Conservation (phyloP, 768 basidiomycete species). For the Lactarius evosmus region DNA sequence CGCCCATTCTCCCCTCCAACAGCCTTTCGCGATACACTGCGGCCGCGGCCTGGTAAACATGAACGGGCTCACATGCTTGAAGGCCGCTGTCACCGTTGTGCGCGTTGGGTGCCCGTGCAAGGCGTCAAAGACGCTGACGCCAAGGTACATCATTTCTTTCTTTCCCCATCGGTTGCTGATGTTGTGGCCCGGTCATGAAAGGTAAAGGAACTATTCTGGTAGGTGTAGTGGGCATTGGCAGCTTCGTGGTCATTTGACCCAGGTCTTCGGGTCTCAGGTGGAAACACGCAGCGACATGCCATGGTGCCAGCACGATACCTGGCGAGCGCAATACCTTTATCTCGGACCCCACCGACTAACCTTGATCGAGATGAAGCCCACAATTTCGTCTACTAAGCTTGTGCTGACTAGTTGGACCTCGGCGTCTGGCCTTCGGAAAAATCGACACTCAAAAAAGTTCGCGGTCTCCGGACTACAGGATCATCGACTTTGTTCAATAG, state of each 20-base stretch:
- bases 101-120: constrained; percentile 67
- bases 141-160: constrained; percentile 45
- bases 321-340: constrained; percentile 60
- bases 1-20: constrained; percentile 76
- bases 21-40: constrained; percentile 49
- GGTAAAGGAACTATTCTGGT: constrained; percentile 80
- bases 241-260: neutral
- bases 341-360: constrained; percentile 41
- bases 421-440: neutral
- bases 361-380: neutral
- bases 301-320: constrained; percentile 51
- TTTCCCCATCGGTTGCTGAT: neutral
- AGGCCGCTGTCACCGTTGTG: constrained; percentile 77
- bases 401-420: neutral
- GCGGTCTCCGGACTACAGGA: constrained; percentile 4
- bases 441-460: neutral
- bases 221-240: constrained; percentile 29
- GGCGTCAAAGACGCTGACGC: constrained; percentile 70
- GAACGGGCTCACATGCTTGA: constrained; percentile 60
- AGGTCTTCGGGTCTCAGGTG: constrained; percentile 46
- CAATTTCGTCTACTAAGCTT: neutral
- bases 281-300: constrained; percentile 82
- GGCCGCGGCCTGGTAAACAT: constrained; percentile 50
- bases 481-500: neutral
- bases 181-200: constrained; percentile 29